Conservation (phyloP, 768 basidiomycete species). For the Xerocomellus chrysenteron region DNA sequence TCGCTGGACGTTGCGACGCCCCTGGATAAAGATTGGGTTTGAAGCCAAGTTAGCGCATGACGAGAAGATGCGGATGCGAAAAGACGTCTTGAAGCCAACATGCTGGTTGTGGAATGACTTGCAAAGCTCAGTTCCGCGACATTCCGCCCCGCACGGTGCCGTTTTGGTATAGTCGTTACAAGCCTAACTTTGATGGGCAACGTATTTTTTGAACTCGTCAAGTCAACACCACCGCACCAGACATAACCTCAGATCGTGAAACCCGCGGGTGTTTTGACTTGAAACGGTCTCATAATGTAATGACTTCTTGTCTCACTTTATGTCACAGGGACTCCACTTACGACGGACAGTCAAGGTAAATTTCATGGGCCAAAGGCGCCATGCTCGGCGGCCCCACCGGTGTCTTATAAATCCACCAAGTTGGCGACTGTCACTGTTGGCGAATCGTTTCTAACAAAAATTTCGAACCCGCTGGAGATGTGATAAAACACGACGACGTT, state of each 20-base stretch:
- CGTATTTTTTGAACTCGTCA: too few relatives aligned
- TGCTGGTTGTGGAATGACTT: constrained; percentile 7
- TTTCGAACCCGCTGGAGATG: neutral
- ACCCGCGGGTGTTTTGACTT: neutral
- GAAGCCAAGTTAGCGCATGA: neutral
- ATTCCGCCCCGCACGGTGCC: constrained; percentile 8
- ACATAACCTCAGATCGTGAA: neutral
- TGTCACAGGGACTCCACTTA: neutral
- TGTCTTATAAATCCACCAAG: neutral
- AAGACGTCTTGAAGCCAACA: constrained; percentile 2
- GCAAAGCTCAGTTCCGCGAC: neutral
- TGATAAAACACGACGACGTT: neutral
- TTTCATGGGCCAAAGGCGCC: neutral
- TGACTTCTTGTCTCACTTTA: neutral
- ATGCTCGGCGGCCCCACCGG: too few relatives aligned
- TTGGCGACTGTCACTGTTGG: neutral
- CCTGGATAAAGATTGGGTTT: constrained; percentile 4
- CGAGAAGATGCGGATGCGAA: neutral
- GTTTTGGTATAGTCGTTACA: neutral
- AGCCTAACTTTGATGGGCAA: too few relatives aligned
- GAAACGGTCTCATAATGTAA: neutral
- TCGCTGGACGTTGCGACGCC: constrained; percentile 21
- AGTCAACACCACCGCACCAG: neutral
- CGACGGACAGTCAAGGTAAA: neutral
- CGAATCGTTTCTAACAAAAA: neutral